A percentile compares a stretch with the other conserved stretches of the same genome.
Conservation (phyloP, 306 rosid genomes). For the Lablab purpureus region DNA sequence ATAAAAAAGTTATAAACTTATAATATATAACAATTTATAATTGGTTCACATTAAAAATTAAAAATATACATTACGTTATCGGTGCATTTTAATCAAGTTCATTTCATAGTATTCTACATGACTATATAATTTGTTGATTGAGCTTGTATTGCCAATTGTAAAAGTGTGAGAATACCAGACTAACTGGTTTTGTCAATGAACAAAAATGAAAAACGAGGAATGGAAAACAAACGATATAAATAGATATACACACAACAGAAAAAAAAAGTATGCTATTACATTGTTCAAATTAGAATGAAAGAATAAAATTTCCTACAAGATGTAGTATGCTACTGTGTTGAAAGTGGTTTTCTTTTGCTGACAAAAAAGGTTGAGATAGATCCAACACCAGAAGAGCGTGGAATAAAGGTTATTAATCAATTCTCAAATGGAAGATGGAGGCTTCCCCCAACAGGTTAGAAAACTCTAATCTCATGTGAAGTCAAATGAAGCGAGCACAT, state of each 20-base stretch:
- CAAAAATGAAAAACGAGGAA: not conserved
- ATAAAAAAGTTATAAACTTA: too few relatives aligned
- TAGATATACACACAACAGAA: not conserved
- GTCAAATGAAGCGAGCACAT: not conserved
- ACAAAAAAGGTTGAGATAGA: conserved; percentile 59
- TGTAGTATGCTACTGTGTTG: not conserved
- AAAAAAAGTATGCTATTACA: too few relatives aligned
- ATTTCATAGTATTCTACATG: too few relatives aligned
- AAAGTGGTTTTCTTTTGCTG: not conserved
- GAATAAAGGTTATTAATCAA: conserved; percentile 61
- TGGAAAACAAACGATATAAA: not conserved
- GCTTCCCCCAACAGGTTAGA: conserved; percentile 71
- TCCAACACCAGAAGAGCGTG: conserved; percentile 62
- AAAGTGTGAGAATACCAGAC: not conserved
- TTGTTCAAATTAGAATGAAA: not conserved
- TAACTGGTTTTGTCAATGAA: not conserved
- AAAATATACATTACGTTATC: not conserved
- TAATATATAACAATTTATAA: too few relatives aligned
- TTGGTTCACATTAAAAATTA: not conserved
- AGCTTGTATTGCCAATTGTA: not conserved
- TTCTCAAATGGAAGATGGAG: conserved; percentile 75
- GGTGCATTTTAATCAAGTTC: too few relatives aligned
- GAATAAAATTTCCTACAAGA: not conserved
- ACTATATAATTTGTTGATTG: too few relatives aligned
- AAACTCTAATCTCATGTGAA: not conserved